Conservation (phyloP, 352 stramenopile genomes). For the Phytophthora multivora region DNA sequence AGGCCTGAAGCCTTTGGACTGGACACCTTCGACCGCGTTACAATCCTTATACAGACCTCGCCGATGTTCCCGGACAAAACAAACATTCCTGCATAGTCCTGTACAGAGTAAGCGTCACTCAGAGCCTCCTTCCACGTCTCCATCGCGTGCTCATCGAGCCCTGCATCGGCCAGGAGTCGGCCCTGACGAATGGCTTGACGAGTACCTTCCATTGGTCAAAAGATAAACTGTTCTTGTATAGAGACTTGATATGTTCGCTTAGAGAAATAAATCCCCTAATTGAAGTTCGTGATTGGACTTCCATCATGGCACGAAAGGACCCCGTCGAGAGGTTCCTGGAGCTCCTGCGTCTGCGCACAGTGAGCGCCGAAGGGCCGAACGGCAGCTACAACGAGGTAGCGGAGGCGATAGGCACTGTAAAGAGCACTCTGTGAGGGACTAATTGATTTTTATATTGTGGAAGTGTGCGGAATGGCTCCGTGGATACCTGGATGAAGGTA, state of each 20-base stretch:
- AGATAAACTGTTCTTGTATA: constrained; percentile 19
- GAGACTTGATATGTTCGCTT: constrained; percentile 20
- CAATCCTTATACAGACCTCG: constrained; percentile 44
- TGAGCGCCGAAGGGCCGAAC: constrained; percentile 72
- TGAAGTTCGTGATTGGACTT: too few species aligned
- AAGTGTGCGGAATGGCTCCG: constrained; percentile 79
- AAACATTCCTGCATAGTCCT: constrained; percentile 66
- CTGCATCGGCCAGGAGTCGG: constrained; percentile 39
- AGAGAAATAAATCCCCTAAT: neutral
- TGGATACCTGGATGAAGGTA: constrained; percentile 55
- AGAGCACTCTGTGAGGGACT: neutral
- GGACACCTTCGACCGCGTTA: constrained; percentile 11
- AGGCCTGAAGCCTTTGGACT: neutral
- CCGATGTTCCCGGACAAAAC: constrained; percentile 75
- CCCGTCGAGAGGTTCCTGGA: constrained; percentile 76
- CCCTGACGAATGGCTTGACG: constrained; percentile 44
- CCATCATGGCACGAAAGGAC: constrained; percentile 28
- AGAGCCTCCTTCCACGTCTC: constrained; percentile 60
- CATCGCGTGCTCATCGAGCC: constrained; percentile 40
- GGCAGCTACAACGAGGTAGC: constrained; percentile 70
- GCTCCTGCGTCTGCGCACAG: constrained; percentile 76
- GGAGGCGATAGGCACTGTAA: neutral
- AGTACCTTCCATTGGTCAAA: constrained; percentile 36
- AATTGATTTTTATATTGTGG: neutral
- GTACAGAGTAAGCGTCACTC: constrained; percentile 43